Evolutionary conservation across 179 eudicot genomes (phyloP).

Genomic region (Carnegiea gigantea): DNA sequence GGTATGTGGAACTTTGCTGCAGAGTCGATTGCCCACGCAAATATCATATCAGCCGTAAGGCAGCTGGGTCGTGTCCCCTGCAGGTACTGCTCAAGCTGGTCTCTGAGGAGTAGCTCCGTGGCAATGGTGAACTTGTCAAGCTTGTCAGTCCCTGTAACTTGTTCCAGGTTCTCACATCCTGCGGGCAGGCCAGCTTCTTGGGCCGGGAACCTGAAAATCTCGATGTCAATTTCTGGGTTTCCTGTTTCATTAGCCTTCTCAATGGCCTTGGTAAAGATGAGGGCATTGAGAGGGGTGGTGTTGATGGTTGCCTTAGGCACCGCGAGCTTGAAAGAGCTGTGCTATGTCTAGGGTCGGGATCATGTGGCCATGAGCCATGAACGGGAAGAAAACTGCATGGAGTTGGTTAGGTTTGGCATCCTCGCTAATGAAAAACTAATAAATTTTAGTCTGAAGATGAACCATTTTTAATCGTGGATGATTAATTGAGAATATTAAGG

Average conservation of each 20-base stretch:
- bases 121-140: slow-evolving; percentile 33
- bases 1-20: slow-evolving; percentile 35
- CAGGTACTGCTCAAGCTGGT: slow-evolving; percentile 29
- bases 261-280: slow-evolving; percentile 26
- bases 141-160: slow-evolving; percentile 11
- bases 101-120: slow-evolving; percentile 35
- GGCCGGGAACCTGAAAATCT: slow-evolving; percentile 35
- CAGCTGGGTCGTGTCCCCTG: slow-evolving; percentile 30
- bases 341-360: slow-evolving; percentile 63
- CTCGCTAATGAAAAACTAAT: not conserved
- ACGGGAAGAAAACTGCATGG: slow-evolving; percentile 46
- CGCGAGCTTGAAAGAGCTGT: slow-evolving; percentile 40
- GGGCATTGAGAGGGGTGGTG: slow-evolving; percentile 45
- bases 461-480: not conserved
- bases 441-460: not conserved
- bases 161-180: slow-evolving; percentile 38
- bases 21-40: slow-evolving; percentile 38
- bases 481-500: not conserved
- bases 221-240: slow-evolving; percentile 21
- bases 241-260: not conserved
- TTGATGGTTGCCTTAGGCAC: slow-evolving; percentile 43
- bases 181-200: slow-evolving; percentile 47
- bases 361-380: slow-evolving; percentile 60
- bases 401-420: slow-evolving; percentile 21
- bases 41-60: slow-evolving; percentile 38